phyloP scores from a whole-genome alignment of 2,329 filamentous ascomycete genomes.

The Paraphaeosphaeria sporulosa region DNA sequence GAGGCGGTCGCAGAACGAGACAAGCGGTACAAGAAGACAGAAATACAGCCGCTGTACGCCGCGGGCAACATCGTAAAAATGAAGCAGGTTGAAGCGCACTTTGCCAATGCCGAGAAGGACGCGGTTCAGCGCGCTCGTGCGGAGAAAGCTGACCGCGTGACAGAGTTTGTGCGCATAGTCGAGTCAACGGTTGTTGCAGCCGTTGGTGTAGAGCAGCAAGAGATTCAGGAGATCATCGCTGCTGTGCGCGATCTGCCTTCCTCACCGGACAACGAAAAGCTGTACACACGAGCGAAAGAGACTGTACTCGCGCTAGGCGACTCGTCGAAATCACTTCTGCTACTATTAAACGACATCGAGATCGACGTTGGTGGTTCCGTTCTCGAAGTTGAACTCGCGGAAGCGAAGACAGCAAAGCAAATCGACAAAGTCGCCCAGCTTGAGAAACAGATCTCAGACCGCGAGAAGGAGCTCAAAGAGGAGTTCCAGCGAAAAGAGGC shows the following conservation, averaged over 20 bases:
- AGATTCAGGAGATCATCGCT: slow-evolving; percentile 57
- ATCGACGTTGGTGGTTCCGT: slow-evolving; percentile 60
- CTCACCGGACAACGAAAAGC: slow-evolving; percentile 39
- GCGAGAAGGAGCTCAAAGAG: slow-evolving; percentile 41
- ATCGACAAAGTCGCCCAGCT: slow-evolving; percentile 49
- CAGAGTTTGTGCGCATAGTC: slow-evolving; percentile 58
- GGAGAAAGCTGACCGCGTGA: slow-evolving; percentile 58
- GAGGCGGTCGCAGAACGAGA: slow-evolving; percentile 62
- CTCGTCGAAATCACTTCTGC: slow-evolving; percentile 51
- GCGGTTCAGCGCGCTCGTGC: slow-evolving; percentile 58
- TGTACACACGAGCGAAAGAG: slow-evolving; percentile 35
- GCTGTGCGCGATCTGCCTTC: slow-evolving; percentile 51
- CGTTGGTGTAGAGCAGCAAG: slow-evolving; percentile 60
- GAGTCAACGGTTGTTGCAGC: slow-evolving; percentile 60
- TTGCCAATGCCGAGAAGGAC: slow-evolving; percentile 60
- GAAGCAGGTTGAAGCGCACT: slow-evolving; percentile 54
- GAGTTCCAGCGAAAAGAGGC: slow-evolving; percentile 50
- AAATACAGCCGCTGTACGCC: slow-evolving; percentile 60
- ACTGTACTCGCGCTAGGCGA: slow-evolving; percentile 46
- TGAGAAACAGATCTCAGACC: slow-evolving; percentile 44
- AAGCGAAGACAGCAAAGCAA: slow-evolving; percentile 57
- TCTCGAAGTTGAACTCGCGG: slow-evolving; percentile 62
- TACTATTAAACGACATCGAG: slow-evolving; percentile 57
- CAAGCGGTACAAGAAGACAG: slow-evolving; percentile 62
- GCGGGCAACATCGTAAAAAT: slow-evolving; percentile 60